Evolutionary conservation across 2,329 filamentous ascomycete species (phyloP), one percentile per base, ranked within the genome.

Genomic region (Colletotrichum graminicola): DNA sequence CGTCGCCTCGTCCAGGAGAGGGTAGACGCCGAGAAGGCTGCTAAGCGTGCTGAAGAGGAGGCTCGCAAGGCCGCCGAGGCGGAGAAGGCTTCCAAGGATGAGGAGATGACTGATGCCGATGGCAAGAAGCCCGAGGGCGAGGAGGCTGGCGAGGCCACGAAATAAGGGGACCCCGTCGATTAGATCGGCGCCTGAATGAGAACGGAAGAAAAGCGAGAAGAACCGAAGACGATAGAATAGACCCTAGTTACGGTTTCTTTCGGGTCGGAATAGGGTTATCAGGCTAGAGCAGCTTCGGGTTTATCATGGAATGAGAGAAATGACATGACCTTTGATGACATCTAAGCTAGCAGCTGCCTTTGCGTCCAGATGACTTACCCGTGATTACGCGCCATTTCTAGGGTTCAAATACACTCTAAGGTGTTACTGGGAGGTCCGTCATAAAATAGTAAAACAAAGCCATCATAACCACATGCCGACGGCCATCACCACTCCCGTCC

Each of bases 1-100:
- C 92, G 94, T 76, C 90, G 93, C 80, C 93, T 92, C 26, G 83
- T 91, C 52, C 90, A 94, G 79, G 94, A 95, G 70, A 92, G 89
- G 83, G 83, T 91, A 64, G 94, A 96, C 71, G 93, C 93, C 74
- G 92, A 94, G 82, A 90, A 90, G 80, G 91, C 92, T 76, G 92
- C 92, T 67, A 94, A 93, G 83, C 93, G 93, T 82, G 85, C 84
- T 69, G 85, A 88, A 77, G 87, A 88, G 79, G 86, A 88, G 79
- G 82, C 85, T 73, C 84, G 84, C 81, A 87, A 88, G 80, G 84
- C 85, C 74, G 83, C 84, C 73, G 85, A 88, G 77, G 81, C 81
- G 26, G 85, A 87, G 73, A 87, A 88, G 80, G 81, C 80, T 71
- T 79, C 78, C 75, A 87, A 85, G 76, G 89, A 91, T 75, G 87